These are phyloP conservation scores for Evernia prunastri DNA, from an alignment of 495 filamentous ascomycete species.

Conservation along the genomic window DNA sequence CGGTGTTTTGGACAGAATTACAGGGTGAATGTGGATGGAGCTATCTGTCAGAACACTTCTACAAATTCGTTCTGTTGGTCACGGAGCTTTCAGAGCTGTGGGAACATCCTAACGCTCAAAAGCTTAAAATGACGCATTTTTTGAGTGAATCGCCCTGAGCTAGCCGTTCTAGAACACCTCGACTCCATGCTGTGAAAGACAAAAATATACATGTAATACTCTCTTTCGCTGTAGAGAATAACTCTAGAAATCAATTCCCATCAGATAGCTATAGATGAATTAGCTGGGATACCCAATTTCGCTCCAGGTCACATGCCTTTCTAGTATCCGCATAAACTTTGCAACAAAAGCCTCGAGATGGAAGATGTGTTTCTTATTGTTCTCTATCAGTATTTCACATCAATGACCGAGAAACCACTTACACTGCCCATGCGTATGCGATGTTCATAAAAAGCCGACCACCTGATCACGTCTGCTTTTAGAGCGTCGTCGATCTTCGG, in stretches of 20 bases:
- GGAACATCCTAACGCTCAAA: background rate
- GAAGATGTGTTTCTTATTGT: conserved; percentile 81
- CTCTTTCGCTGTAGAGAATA: background rate
- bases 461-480: conserved; percentile 87
- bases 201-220: background rate
- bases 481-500: conserved; percentile 77
- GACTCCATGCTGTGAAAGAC: too few species aligned
- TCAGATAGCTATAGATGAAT: conserved; percentile 57
- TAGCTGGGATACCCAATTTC: conserved; percentile 9
- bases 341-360: conserved; percentile 97
- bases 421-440: conserved; percentile 76
- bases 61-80: background rate
- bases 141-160: conserved; percentile 12
- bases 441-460: conserved; percentile 96
- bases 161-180: conserved; percentile 12
- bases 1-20: background rate
- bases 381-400: background rate
- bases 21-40: background rate
- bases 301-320: conserved; percentile 47
- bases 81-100: background rate
- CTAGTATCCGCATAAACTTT: conserved; percentile 93
- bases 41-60: background rate
- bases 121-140: conserved; percentile 16
- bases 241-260: conserved; percentile 78
- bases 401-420: conserved; percentile 24